phyloP scores from a whole-genome alignment of 1,139 yeast genomes.

The Ogataea hybrid region DNA sequence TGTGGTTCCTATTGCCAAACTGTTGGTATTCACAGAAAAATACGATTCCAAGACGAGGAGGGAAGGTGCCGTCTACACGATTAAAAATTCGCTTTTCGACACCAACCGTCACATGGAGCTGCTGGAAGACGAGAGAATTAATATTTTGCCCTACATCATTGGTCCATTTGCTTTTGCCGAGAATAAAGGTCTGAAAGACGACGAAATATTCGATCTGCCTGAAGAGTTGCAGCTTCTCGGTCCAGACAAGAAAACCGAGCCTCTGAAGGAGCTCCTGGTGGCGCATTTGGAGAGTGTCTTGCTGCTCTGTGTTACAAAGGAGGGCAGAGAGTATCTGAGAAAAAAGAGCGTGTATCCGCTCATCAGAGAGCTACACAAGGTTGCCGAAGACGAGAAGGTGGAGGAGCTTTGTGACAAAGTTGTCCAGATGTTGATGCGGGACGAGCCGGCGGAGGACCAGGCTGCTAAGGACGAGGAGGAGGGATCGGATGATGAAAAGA shows the following conservation, averaged over 20 bases:
- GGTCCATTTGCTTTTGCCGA: slow-evolving; percentile 78
- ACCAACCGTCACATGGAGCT: slow-evolving; percentile 62
- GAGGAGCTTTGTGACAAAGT: slow-evolving; percentile 68
- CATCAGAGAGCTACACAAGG: slow-evolving; percentile 80
- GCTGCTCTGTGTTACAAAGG: slow-evolving; percentile 71
- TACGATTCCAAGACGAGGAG: slow-evolving; percentile 77
- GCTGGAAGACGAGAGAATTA: slow-evolving; percentile 60
- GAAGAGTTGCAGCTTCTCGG: slow-evolving; percentile 83
- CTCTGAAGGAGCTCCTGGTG: slow-evolving; percentile 59
- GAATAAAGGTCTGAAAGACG: slow-evolving; percentile 69
- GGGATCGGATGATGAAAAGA: slow-evolving; percentile 29
- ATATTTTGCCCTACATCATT: slow-evolving; percentile 76
- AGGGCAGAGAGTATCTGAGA: slow-evolving; percentile 73
- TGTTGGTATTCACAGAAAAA: slow-evolving; percentile 81
- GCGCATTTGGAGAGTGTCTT: slow-evolving; percentile 76
- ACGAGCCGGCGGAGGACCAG: slow-evolving; percentile 50
- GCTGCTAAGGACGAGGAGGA: slow-evolving; percentile 27
- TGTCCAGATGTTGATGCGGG: slow-evolving; percentile 90
- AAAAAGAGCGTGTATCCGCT: slow-evolving; percentile 78
- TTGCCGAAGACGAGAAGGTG: slow-evolving; percentile 58
- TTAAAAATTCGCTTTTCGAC: slow-evolving; percentile 87
- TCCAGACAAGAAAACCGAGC: slow-evolving; percentile 75
- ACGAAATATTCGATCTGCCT: slow-evolving; percentile 84
- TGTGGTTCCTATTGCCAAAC: slow-evolving; percentile 77
- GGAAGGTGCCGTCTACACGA: slow-evolving; percentile 91